These are phyloP conservation scores for Secale cereale DNA, from an alignment of 176 grass and related monocot genomes.

Conservation along the genomic window DNA sequence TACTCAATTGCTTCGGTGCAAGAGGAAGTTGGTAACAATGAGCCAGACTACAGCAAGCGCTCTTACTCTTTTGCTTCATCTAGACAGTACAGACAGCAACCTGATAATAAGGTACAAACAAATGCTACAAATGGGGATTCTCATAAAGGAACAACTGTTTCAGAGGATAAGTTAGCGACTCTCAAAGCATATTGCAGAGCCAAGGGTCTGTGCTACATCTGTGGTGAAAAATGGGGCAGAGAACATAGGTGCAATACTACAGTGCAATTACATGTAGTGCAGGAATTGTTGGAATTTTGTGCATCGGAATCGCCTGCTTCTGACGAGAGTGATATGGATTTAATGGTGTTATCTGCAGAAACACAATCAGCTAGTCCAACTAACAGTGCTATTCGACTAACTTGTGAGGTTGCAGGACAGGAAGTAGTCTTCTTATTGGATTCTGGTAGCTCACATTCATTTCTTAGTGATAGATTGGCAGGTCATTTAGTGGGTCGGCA, in stretches of 20 bases:
- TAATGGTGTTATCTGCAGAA: background rate
- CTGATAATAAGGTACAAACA: background rate
- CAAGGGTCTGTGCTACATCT: background rate
- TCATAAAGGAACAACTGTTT: no score
- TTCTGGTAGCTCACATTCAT: background rate
- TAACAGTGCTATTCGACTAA: no score
- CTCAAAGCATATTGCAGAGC: background rate
- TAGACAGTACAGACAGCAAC: background rate
- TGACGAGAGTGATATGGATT: background rate
- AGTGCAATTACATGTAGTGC: accelerated
- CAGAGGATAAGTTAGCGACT: no score
- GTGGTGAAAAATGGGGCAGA: background rate
- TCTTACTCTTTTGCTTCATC: background rate
- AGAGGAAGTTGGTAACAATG: background rate
- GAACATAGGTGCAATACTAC: background rate
- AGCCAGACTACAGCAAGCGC: no score
- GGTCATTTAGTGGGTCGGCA: no score
- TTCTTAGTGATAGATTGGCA: background rate
- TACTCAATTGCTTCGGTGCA: background rate
- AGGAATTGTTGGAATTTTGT: background rate
- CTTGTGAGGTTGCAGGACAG: background rate
- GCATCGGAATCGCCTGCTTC: no score
- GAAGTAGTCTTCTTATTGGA: background rate
- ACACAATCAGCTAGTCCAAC: no score
- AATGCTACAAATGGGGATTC: no score